phyloP scores from a whole-genome alignment of 2,329 filamentous ascomycete genomes.

The Botrytis paeoniae region DNA sequence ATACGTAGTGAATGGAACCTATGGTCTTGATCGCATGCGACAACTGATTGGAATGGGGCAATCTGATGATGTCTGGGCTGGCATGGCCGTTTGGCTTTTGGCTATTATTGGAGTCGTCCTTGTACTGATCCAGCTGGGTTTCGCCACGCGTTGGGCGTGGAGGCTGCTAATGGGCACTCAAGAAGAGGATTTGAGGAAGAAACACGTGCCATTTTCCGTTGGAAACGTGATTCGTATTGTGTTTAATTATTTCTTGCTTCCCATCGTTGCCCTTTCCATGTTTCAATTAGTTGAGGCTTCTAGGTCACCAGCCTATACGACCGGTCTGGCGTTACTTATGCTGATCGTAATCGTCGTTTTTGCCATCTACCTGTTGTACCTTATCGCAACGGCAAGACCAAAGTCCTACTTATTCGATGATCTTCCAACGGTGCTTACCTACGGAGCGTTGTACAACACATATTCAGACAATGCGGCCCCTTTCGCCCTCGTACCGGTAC shows the following conservation, averaged over 20 bases:
- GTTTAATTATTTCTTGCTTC: slow-evolving; percentile 89
- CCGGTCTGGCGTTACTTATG: slow-evolving; percentile 72
- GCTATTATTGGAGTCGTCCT: slow-evolving; percentile 69
- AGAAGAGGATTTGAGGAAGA: slow-evolving; percentile 84
- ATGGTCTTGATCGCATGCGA: slow-evolving; percentile 75
- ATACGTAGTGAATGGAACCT: slow-evolving; percentile 74
- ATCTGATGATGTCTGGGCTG: slow-evolving; percentile 82
- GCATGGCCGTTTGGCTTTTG: slow-evolving; percentile 88
- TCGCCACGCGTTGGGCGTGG: slow-evolving; percentile 72
- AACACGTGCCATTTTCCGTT: slow-evolving; percentile 84
- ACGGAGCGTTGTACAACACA: slow-evolving; percentile 94
- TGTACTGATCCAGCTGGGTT: slow-evolving; percentile 71
- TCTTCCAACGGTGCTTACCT: slow-evolving; percentile 80
- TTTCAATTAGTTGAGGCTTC: slow-evolving; percentile 82
- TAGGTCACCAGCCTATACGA: slow-evolving; percentile 65
- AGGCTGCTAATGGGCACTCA: slow-evolving; percentile 67
- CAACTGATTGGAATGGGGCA: slow-evolving; percentile 79
- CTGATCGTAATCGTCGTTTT: slow-evolving; percentile 71
- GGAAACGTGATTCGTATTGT: slow-evolving; percentile 80
- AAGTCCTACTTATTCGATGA: slow-evolving; percentile 91
- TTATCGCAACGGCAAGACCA: slow-evolving; percentile 78
- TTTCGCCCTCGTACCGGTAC: slow-evolving; percentile 82
- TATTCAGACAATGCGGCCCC: slow-evolving; percentile 90
- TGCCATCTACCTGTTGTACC: slow-evolving; percentile 72
- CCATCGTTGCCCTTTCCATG: slow-evolving; percentile 79